Evolutionary conservation across 768 basidiomycete species (phyloP), one percentile per base, ranked within the genome.

Genomic region (Mycena capillaripes): DNA sequence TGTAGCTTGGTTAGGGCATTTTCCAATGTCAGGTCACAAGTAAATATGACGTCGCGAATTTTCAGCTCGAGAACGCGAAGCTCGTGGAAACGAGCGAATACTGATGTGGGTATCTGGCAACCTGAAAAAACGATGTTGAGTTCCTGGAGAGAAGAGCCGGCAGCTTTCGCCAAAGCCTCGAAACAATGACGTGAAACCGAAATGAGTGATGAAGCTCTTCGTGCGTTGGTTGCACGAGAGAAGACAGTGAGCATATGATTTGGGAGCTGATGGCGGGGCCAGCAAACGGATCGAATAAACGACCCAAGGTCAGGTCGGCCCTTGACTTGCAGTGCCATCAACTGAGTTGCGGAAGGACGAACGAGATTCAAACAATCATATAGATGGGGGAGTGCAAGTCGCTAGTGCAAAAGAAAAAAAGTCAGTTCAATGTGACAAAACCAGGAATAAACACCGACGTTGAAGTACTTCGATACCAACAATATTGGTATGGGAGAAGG

Each of bases 381-480:
- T 1, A 66, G 11, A 57, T 56, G 23, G 3, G 65, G 53, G 21
- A 66, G 65, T 0, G 38, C 55, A 23, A 66, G 65, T 16, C 42
- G 53, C 55, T 66, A 21, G 30, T 30, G 7, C 9, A n/a, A 21
- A 7, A n/a, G n/a, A n/a, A n/a, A n/a, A n/a, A n/a, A 19, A 17
- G 16, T 66, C 40, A 66, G 65, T 1, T 53, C 17, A 29, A 19
- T n/a, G 25, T n/a, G 5, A 0, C 14, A 9, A 40, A 32, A 29
- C 21, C 21, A 32, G 21, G 7, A 34, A 3, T 27, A 44, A 27
- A 2, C 19, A 66, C 65, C 10, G 16, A 57, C 65, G n/a, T 44
- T 21, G 53, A 66, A 57, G 29, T 25, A 50, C 21, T 64, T 64
- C 14, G 63, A 64, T 5, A 64, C 63, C 5, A n/a, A n/a, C 14